Evolutionary conservation across 2,329 filamentous ascomycete genomes (phyloP), one percentile per base, ranked within the genome.

Genomic region (Diaporthe sp.): DNA sequence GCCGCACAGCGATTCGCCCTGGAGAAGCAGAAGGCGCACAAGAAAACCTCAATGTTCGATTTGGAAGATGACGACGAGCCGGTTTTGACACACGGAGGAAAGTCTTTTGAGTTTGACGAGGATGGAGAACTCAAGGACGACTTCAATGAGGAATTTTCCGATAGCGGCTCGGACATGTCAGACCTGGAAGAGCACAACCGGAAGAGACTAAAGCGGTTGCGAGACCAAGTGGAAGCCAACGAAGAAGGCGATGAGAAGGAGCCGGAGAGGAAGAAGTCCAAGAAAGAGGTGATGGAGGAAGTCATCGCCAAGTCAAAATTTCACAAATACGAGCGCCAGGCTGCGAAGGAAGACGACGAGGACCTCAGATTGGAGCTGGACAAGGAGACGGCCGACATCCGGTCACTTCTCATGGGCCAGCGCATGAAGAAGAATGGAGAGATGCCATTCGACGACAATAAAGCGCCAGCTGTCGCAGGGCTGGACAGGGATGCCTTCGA

Each of bases 211-310:
- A 93, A 93, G 84, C 88, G 91, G 22, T 81, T 91, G 73, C 90
- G 91, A 10, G 83, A 86, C 39, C 79, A 82, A 44, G 79, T 87
- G 37, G 82, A 82, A 39, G 81, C 85, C 31, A 84, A 87, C 42
- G 88, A 86, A 0, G 85, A 84, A 42, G 88, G 85, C 6, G 87
- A 87, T 8, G 86, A 85, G 49, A 88, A 88, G 28, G 86, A 92
- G 77, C 95, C 95, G 0, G 94, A 96, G 80, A 90, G 93, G 75
- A 98, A 98, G 84, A 99, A 98, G 87, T 93, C 93, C 4, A 98
- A 98, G 85, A 94, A 97, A 72, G 97, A 99, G 84, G 94, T 99
- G 68, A 98, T 98, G 95, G 94, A 98, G 81, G 97, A 99, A 84
- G 90, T 99, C 77, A 98, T 99, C 79, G 95, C 96, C 76, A 99